Evolutionary conservation across 768 basidiomycete genomes (phyloP), one percentile per base, ranked within the genome.

Genomic region (Candolleomyces eurysporus): DNA sequence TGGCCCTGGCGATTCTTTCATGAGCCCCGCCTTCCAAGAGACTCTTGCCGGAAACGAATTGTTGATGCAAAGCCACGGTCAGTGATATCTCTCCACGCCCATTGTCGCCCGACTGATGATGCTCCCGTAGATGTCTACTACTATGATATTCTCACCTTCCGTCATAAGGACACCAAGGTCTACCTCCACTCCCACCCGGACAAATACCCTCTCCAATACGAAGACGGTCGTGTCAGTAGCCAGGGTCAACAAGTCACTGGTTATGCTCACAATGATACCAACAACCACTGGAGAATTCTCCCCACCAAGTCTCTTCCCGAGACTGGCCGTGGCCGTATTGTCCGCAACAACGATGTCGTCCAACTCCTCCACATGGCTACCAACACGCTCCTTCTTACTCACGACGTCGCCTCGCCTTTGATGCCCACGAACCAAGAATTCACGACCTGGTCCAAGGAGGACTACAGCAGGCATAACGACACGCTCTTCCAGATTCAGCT

Each of bases 381-480:
- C 10, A 79, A 96, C 63, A 85, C 87, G 1, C 75, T 87, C 60
- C 87, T 99, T 50, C 76, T 99, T 48, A 97, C 96, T 2, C 97
- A 99, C 68, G 97, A 99, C 72, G 97, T 99, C 61, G 97, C 97
- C 0, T 97, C 94, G 0, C 92, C 97, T 5, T 84, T 95, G 53
- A 96, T 94, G 90, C 89, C 97, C 16, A 99, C 97, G 52, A 98
- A 98, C 73, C 95, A 98, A 71, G 97, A 99, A 73, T 95, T 98
- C 74, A 99, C 97, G 6, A 98, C 97, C 0, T 90, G 88, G 86
- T 72, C 88, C 5, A 89, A 85, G 69, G 89, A 92, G 62, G 92
- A 96, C 65, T 77, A 86, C 59, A 79, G 82, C 8, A 83, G 91
- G 54, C 82, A 90, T 71, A 92, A 93, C 63, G 96, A 99, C 62